Percentiles rank a stretch among this genome's conserved stretches.
These are phyloP conservation scores for Daldinia loculata DNA, from an alignment of 495 filamentous ascomycete species.

Conservation along the genomic window DNA sequence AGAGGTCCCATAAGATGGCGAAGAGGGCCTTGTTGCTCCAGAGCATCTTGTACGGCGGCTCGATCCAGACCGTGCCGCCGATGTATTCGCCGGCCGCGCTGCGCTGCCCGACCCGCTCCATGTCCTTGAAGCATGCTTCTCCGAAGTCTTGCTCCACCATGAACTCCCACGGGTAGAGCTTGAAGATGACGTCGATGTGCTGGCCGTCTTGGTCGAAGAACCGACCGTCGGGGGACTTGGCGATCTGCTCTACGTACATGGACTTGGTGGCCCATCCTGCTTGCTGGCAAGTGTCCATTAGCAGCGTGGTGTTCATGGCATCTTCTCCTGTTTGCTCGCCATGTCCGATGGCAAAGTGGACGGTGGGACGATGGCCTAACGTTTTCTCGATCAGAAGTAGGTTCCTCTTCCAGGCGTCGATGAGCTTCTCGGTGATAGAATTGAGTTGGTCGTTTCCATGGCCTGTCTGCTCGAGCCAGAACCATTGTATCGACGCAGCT, in stretches of 20 bases:
- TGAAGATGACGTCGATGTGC: slow-evolving; percentile 22
- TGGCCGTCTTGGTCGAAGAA: slow-evolving; percentile 10
- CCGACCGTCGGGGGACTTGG: not conserved
- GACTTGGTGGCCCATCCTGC: slow-evolving; percentile 11
- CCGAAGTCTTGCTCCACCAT: slow-evolving; percentile 6
- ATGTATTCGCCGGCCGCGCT: slow-evolving; percentile 9
- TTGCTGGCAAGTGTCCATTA: slow-evolving; percentile 19
- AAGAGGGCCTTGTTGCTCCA: slow-evolving; percentile 18
- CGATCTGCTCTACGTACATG: slow-evolving; percentile 11
- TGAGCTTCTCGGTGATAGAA: slow-evolving; percentile 4
- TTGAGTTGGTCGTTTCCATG: slow-evolving; percentile 19
- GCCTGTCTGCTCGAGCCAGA: slow-evolving; percentile 22
- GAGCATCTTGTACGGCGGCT: slow-evolving; percentile 22
- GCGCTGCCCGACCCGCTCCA: slow-evolving; percentile 8
- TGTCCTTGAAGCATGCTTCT: slow-evolving; percentile 15
- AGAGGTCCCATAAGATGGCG: slow-evolving; percentile 11
- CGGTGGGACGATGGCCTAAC: not conserved
- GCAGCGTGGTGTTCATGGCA: slow-evolving; percentile 9
- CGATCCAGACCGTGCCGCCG: slow-evolving; percentile 13
- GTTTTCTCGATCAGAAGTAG: not conserved
- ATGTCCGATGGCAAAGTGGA: slow-evolving; percentile 10
- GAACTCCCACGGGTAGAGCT: slow-evolving; percentile 17
- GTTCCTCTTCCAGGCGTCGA: slow-evolving; percentile 14
- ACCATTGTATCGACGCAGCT: slow-evolving; percentile 15
- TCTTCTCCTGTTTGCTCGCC: slow-evolving; percentile 2